phyloP scores from a whole-genome alignment of 225 moss, liverwort and hornwort species.

The Antitrichia curtipendula region DNA sequence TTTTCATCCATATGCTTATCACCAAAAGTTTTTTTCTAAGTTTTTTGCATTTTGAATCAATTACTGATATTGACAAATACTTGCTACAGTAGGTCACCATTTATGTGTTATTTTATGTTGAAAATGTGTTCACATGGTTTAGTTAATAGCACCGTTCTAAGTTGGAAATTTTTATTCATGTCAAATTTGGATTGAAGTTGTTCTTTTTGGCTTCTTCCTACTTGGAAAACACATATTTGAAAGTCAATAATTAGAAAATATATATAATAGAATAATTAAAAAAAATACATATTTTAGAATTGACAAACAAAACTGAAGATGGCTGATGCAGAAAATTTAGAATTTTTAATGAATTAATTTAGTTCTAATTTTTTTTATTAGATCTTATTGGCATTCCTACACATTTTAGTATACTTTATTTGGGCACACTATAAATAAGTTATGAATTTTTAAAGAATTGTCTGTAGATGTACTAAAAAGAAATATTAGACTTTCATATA shows the following conservation, averaged over 20 bases:
- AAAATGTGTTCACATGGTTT: neutral
- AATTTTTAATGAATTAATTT: neutral
- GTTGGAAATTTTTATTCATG: neutral
- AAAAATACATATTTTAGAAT: neutral
- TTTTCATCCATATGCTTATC: neutral
- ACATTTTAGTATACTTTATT: neutral
- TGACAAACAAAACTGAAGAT: neutral
- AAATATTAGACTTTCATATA: neutral
- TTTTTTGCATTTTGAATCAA: neutral
- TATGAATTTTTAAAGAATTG: neutral
- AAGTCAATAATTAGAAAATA: neutral
- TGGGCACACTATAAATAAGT: neutral
- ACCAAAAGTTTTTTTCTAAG: neutral
- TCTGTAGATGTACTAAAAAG: fast-evolving
- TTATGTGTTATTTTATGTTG: neutral
- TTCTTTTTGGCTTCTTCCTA: neutral
- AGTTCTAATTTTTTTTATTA: neutral
- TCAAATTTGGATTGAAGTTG: neutral
- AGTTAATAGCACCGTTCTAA: too few species aligned
- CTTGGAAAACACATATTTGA: neutral
- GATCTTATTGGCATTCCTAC: neutral
- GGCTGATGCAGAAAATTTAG: neutral
- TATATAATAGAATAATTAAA: too few species aligned
- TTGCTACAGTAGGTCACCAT: neutral
- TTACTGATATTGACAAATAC: neutral